phyloP scores from a whole-genome alignment of 495 filamentous ascomycete genomes.

The Echria macrotheca region DNA sequence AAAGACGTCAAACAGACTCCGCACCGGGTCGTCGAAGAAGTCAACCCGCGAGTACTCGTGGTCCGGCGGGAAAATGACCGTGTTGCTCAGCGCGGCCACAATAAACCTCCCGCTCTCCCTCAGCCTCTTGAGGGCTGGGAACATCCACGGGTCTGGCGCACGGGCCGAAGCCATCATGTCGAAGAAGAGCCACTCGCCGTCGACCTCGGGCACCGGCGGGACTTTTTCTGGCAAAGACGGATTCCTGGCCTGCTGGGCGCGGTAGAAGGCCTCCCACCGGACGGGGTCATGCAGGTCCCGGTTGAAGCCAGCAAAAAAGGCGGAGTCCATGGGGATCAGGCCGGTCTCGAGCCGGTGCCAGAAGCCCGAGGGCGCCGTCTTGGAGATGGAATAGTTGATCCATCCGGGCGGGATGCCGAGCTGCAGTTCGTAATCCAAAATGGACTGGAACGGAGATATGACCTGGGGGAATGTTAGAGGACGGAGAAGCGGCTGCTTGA shows the following conservation, averaged over 20 bases:
- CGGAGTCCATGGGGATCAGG: slow-evolving; percentile 61
- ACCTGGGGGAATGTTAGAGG: slow-evolving; percentile 53
- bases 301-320: slow-evolving; percentile 75
- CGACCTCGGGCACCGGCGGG: slow-evolving; percentile 65
- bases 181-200: slow-evolving; percentile 80
- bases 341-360: slow-evolving; percentile 83
- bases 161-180: slow-evolving; percentile 80
- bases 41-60: slow-evolving; percentile 48
- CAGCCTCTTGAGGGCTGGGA: slow-evolving; percentile 70
- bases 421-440: slow-evolving; percentile 77
- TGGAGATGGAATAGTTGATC: slow-evolving; percentile 84
- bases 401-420: slow-evolving; percentile 76
- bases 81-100: slow-evolving; percentile 82
- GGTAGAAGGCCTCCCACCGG: slow-evolving; percentile 57
- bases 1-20: slow-evolving; percentile 71
- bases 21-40: slow-evolving; percentile 42
- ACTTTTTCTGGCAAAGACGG: slow-evolving; percentile 29
- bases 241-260: slow-evolving; percentile 29
- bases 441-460: slow-evolving; percentile 84
- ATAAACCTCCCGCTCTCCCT: slow-evolving; percentile 59
- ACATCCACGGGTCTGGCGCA: slow-evolving; percentile 77
- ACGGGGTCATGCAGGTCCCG: slow-evolving; percentile 58
- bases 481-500: not conserved
- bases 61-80: slow-evolving; percentile 68
- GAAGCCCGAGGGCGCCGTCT: slow-evolving; percentile 68